Percentiles rank a stretch among this genome's conserved stretches.
Evolutionary conservation across 1,284 basidiomycete species (phyloP).

Genomic region (Austroboletus niveus): DNA sequence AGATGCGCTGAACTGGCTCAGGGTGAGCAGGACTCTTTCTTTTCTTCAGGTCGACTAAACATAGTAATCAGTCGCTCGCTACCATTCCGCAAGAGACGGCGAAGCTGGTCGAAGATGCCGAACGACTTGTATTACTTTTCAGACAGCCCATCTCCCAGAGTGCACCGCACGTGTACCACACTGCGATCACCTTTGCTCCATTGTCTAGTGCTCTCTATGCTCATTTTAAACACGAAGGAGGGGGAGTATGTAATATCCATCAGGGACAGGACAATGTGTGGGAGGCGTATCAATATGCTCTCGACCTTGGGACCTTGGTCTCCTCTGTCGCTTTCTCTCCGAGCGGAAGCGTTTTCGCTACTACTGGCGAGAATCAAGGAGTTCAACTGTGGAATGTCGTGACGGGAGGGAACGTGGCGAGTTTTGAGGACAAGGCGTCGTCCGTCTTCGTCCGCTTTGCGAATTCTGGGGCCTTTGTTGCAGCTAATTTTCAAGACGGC

Average conservation of each 20-base stretch:
- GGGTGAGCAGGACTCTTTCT: slow-evolving; percentile 4
- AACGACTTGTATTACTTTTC: slow-evolving; percentile 13
- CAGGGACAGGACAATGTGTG: slow-evolving; percentile 8
- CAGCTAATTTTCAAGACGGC: slow-evolving; percentile 8
- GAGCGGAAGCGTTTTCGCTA: slow-evolving; percentile 7
- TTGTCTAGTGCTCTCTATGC: slow-evolving; percentile 7
- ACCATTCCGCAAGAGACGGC: background rate
- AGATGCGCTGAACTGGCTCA: slow-evolving; percentile 11
- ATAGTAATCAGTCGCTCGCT: background rate
- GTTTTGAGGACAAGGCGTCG: slow-evolving; percentile 8
- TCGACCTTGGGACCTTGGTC: slow-evolving; percentile 1
- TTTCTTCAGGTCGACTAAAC: background rate
- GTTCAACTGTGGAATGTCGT: slow-evolving; percentile 18
- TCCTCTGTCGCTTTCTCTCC: slow-evolving; percentile 16
- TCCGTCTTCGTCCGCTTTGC: slow-evolving; percentile 17
- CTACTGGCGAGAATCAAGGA: slow-evolving; percentile 9
- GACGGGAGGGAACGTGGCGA: slow-evolving; percentile 15
- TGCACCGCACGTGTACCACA: slow-evolving; percentile 16
- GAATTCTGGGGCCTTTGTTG: slow-evolving; percentile 10
- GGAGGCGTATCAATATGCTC: slow-evolving; percentile 7
- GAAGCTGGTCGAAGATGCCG: slow-evolving; percentile 11
- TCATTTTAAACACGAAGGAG: slow-evolving; percentile 9
- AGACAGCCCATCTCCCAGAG: slow-evolving; percentile 12
- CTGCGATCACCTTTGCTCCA: slow-evolving; percentile 12
- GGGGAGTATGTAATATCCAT: slow-evolving; percentile 1